These are phyloP conservation scores for Termitomyces heimii DNA, from an alignment of 768 basidiomycete species.

Conservation along the genomic window DNA sequence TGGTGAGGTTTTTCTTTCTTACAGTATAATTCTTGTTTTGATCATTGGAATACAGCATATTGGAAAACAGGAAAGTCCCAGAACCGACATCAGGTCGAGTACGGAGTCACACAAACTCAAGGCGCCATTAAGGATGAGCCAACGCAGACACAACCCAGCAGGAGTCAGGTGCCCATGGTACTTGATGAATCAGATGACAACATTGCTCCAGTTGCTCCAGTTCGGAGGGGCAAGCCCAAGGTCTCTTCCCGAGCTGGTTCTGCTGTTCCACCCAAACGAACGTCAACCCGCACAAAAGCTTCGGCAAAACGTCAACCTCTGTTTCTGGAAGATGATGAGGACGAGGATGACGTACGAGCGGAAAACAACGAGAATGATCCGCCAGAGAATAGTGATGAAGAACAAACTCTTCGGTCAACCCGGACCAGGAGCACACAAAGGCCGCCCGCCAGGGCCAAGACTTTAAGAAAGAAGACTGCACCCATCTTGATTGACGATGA, in stretches of 20 bases:
- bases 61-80: constrained; percentile 41
- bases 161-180: constrained; percentile 19
- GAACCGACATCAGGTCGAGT: constrained; percentile 5
- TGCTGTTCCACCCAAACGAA: constrained; percentile 15
- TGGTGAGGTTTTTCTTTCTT: constrained; percentile 26
- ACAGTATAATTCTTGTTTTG: neutral
- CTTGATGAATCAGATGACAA: constrained; percentile 27
- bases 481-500: constrained; percentile 53
- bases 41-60: constrained; percentile 28
- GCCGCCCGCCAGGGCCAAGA: constrained; percentile 19
- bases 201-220: constrained; percentile 9
- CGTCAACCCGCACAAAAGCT: constrained; percentile 16
- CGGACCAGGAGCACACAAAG: constrained; percentile 14
- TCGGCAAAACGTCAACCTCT: constrained; percentile 34
- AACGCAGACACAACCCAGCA: constrained; percentile 15
- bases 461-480: constrained; percentile 23
- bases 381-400: constrained; percentile 18
- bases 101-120: constrained; percentile 16
- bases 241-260: constrained; percentile 22
- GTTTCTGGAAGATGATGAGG: constrained; percentile 48
- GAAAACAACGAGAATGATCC: constrained; percentile 19
- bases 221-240: constrained; percentile 17
- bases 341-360: constrained; percentile 15
- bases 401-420: constrained; percentile 23
- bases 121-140: constrained; percentile 7